phyloP scores from a whole-genome alignment of 371 early-diverging fungal genomes.

The Conidiobolus incongruus region DNA sequence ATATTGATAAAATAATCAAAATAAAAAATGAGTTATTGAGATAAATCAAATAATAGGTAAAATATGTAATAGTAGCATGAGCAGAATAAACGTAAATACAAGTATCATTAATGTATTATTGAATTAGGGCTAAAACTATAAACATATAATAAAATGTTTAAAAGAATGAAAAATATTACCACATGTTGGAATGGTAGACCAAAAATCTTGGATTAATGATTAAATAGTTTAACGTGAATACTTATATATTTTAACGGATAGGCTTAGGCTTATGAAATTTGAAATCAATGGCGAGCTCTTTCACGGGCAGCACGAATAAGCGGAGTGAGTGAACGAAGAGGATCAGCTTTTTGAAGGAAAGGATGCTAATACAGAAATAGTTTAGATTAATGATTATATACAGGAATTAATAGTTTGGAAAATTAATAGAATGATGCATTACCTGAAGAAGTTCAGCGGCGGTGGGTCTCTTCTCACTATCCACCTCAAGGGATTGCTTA shows the following conservation, averaged over 20 bases:
- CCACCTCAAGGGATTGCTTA: constrained; percentile 57
- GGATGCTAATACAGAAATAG: constrained; percentile 33
- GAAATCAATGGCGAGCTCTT: constrained; percentile 2
- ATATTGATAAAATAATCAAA: too few relatives aligned
- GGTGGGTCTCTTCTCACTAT: constrained; percentile 60
- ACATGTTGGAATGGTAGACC: not conserved
- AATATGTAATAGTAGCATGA: too few relatives aligned
- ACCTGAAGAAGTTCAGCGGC: constrained; percentile 48
- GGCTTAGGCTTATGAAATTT: not conserved
- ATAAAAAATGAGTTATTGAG: too few relatives aligned
- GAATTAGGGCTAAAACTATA: not conserved
- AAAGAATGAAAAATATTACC: not conserved
- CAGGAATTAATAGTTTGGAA: too few relatives aligned
- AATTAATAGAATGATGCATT: not conserved
- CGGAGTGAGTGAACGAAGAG: constrained; percentile 63
- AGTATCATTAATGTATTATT: not conserved
- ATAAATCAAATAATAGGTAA: too few relatives aligned
- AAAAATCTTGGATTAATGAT: too few relatives aligned
- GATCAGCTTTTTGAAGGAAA: constrained; percentile 69
- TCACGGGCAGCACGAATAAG: constrained; percentile 72
- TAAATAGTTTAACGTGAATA: too few relatives aligned
- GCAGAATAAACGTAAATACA: too few relatives aligned
- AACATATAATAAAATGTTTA: not conserved
- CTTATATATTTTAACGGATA: not conserved
- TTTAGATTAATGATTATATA: not conserved